Conservation (phyloP, 2,329 filamentous ascomycete genomes). For the Knufia fluminis region DNA sequence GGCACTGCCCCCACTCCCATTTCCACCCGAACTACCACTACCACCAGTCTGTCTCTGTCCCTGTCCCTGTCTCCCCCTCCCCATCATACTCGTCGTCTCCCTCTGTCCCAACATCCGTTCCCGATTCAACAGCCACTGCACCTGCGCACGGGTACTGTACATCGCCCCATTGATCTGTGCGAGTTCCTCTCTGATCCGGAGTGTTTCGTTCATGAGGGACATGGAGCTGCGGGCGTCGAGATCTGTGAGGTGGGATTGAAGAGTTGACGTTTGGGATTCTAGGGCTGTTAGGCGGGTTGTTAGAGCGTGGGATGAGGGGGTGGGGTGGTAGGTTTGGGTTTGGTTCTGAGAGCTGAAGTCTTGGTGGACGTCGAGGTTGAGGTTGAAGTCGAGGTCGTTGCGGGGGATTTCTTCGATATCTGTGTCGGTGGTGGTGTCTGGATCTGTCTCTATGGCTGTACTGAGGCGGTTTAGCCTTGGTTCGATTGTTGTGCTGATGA, state of each 20-base stretch:
- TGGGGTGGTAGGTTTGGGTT: constrained; percentile 14
- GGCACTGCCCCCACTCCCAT: too few relatives aligned
- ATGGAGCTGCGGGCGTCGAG: constrained; percentile 53
- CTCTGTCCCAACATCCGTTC: constrained; percentile 29
- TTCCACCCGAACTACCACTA: too few relatives aligned
- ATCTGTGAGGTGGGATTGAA: constrained; percentile 41
- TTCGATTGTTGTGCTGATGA: constrained; percentile 17
- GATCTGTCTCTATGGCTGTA: constrained; percentile 12
- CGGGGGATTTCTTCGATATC: constrained; percentile 22
- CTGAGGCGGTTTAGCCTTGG: constrained; percentile 13
- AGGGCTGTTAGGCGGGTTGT: constrained; percentile 20
- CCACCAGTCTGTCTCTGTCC: constrained; percentile 15
- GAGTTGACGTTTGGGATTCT: constrained; percentile 14
- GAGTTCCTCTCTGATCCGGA: constrained; percentile 54
- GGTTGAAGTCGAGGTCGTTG: constrained; percentile 12
- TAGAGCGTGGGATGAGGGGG: too few relatives aligned
- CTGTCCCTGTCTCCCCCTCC: constrained; percentile 25
- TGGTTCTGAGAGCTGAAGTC: too few relatives aligned
- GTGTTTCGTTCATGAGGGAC: constrained; percentile 54
- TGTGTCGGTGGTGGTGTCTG: background rate
- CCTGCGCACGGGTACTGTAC: constrained; percentile 49
- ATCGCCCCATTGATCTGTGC: constrained; percentile 52
- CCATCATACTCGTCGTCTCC: constrained; percentile 25
- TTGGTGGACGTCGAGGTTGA: constrained; percentile 9
- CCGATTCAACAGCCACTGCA: constrained; percentile 54